Evolutionary conservation across 768 basidiomycete species (phyloP), one percentile per base, ranked within the genome.

Genomic region (Podaxis sp.): DNA sequence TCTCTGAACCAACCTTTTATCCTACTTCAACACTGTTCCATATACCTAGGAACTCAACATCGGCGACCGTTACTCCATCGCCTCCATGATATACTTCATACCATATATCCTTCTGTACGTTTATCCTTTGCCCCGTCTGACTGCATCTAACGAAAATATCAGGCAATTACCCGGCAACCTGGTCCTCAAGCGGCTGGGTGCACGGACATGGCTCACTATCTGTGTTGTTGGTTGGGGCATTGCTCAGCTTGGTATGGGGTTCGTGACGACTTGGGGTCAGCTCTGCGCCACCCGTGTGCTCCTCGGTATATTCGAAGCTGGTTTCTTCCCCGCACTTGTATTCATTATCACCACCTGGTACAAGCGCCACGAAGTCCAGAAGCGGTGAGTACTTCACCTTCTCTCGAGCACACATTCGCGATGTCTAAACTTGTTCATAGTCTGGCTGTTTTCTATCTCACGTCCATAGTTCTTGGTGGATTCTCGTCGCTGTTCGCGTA

Each of bases 321-420:
- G 74, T 6, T 80, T 81, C 67, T 78, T 80, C 66, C 79, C 80
- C 40, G 74, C 74, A 0, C 65, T 79, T 13, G 72, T 77, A 2
- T 79, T 76, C 67, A 75, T 80, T 25, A 75, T 79, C 46, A 75
- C 76, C 0, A 78, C 76, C 8, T 80, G 78, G 77, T 77, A 78
- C 65, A 76, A 72, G 33, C 75, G 79, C 3, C 72, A 77, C 57
- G 79, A 80, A 67, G 77, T 80, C 6, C 78, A 80, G 60, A 79
- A 76, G 49, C 74, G 76, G 58, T 59, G 25, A 50, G 5, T 71
- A 70, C 19, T 13, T 13, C 50, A 25, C 8, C 27, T 12, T 24
- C 17, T 33, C 15, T 9, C 13, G 19, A 46, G 5, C 43, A 46
- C n/a, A 46, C 19, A 8, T 65, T 47, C 19, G 1, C 15, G 53